Evolutionary conservation across 2,329 filamentous ascomycete genomes (phyloP), one percentile per base, ranked within the genome.

Genomic region (Colletotrichum orchidophilum): DNA sequence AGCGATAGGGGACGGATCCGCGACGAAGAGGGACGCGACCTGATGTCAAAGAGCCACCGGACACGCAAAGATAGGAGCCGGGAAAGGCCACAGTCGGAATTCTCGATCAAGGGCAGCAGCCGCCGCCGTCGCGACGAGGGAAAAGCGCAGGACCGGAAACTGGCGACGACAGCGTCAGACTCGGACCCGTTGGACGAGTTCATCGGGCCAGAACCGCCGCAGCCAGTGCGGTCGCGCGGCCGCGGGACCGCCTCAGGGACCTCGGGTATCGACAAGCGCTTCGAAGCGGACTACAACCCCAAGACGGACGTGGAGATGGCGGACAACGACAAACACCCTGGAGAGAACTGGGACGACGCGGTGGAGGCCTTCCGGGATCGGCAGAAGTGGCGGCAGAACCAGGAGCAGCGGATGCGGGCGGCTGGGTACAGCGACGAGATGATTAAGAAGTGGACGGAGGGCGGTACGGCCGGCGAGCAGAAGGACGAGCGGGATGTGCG

Each of bases 361-460:
- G 84, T 96, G 1, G 94, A 97, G 80, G 91, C 92, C 5, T 86
- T 94, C 66, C 88, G 92, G 49, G 94, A 97, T 78, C 90, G 94
- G n/a, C 89, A 94, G 74, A 91, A 91, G 74, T 95, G 93, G 90
- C 91, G 90, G 76, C 87, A 91, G 73, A 90, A 91, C 75, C 94
- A 94, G 33, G 93, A 93, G 7, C 91, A 95, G 63, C 85, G 95
- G 69, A 82, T 98, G 71, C 90, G 90, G 39, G 89, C 89, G 24
- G 94, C 94, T 0, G 95, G 95, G 0, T 97, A 97, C 77, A 90
- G 89, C 1, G 93, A 95, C 18, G 88, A 90, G 5, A 89, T 95
- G 76, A 89, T 97, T 70, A 86, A 87, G 75, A 91, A 90, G 73
- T 94, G 92, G 90, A 91, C 92, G 78, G 90, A 86, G 61, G 87